Conservation (phyloP, 495 filamentous ascomycete species). For the Aspergillus campestris region DNA sequence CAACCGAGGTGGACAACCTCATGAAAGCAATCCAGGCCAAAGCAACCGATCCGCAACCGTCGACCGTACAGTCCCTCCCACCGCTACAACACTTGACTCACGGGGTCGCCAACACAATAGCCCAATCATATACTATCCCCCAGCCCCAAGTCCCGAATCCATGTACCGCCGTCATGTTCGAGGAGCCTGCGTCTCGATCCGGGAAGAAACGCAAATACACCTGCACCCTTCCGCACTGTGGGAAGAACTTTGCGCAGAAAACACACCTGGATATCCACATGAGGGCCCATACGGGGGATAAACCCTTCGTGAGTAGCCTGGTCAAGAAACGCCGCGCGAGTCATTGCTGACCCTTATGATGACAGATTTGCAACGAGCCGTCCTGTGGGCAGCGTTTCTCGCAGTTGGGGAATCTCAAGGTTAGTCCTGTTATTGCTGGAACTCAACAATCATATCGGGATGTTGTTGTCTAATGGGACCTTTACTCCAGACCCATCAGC, state of each 20-base stretch:
- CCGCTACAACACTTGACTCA: slow-evolving; percentile 27
- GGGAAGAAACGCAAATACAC: slow-evolving; percentile 50
- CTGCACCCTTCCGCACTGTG: slow-evolving; percentile 67
- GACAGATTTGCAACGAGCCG: slow-evolving; percentile 62
- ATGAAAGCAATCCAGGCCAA: slow-evolving; percentile 89
- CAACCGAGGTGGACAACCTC: slow-evolving; percentile 78
- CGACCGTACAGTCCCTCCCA: slow-evolving; percentile 25
- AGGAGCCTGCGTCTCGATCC: slow-evolving; percentile 25
- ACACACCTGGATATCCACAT: slow-evolving; percentile 90
- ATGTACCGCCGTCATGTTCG: slow-evolving; percentile 17
- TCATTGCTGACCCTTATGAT: neutral
- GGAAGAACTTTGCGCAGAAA: slow-evolving; percentile 82
- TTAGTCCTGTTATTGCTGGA: slow-evolving; percentile 25
- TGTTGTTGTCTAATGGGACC: too few relatives aligned
- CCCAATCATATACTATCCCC: slow-evolving; percentile 20
- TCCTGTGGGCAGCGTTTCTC: slow-evolving; percentile 76
- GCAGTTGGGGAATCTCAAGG: slow-evolving; percentile 83
- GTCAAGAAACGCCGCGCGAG: too few relatives aligned
- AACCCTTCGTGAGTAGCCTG: slow-evolving; percentile 79
- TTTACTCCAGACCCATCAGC: slow-evolving; percentile 61
- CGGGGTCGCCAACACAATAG: slow-evolving; percentile 13
- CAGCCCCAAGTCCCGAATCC: slow-evolving; percentile 10
- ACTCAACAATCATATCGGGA: too few relatives aligned
- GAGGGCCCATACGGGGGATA: slow-evolving; percentile 81
- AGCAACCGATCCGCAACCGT: slow-evolving; percentile 15